These are phyloP conservation scores for Skeletonema tropicum DNA, from an alignment of 108 stramenopile species.

Conservation along the genomic window DNA sequence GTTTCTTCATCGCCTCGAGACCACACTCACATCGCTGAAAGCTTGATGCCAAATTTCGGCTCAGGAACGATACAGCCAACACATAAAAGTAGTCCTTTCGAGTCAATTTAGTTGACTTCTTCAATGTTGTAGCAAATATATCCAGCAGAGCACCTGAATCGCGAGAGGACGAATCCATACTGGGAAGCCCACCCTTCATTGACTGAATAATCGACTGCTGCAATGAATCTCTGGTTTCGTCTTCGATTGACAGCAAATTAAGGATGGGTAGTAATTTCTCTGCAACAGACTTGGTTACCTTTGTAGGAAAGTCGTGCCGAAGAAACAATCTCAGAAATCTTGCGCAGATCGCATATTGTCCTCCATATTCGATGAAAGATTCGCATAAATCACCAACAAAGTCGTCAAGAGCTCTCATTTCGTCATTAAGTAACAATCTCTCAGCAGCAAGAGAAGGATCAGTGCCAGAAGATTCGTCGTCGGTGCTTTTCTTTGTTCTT, in stretches of 20 bases:
- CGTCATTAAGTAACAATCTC: slow-evolving; percentile 19
- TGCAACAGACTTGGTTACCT: slow-evolving; percentile 53
- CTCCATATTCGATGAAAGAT: slow-evolving; percentile 78
- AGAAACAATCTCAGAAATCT: slow-evolving; percentile 73
- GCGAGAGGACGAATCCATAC: slow-evolving; percentile 38
- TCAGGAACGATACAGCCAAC: slow-evolving; percentile 39
- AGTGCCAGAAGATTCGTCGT: slow-evolving; percentile 33
- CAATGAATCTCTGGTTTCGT: slow-evolving; percentile 36
- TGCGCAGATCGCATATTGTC: slow-evolving; percentile 72
- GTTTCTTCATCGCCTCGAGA: slow-evolving; percentile 53
- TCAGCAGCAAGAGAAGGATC: slow-evolving; percentile 18
- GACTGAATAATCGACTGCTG: slow-evolving; percentile 17
- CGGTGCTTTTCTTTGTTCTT: slow-evolving; percentile 3
- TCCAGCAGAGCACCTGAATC: slow-evolving; percentile 43
- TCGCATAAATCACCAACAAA: slow-evolving; percentile 78
- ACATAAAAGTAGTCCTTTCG: slow-evolving; percentile 46
- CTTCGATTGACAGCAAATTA: slow-evolving; percentile 68
- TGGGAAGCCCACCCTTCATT: slow-evolving; percentile 38
- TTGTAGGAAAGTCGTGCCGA: slow-evolving; percentile 62
- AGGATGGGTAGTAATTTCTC: slow-evolving; percentile 60
- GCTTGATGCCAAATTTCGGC: slow-evolving; percentile 48
- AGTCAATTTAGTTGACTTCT: slow-evolving; percentile 18
- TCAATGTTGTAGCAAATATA: slow-evolving; percentile 31
- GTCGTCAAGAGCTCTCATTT: slow-evolving; percentile 63
- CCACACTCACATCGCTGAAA: slow-evolving; percentile 55